Evolutionary conservation across 1,284 basidiomycete species (phyloP).

Genomic region (Microbotryum saponariae): DNA sequence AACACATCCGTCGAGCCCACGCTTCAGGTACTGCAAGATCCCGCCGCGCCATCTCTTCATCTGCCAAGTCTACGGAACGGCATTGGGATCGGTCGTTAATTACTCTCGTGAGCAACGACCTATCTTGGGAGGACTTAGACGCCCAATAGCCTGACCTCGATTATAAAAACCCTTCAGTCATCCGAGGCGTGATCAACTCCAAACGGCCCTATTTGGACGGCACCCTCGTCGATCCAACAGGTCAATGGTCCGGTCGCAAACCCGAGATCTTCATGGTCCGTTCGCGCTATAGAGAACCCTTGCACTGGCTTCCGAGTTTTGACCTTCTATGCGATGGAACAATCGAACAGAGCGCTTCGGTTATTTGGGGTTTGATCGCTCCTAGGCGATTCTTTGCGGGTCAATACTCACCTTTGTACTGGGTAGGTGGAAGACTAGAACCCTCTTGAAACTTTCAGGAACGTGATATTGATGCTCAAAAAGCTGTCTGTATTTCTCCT

Average conservation of each 20-base stretch:
- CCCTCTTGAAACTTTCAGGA: background rate
- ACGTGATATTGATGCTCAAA: background rate
- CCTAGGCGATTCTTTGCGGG: slow-evolving; percentile 43
- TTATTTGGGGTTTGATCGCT: slow-evolving; percentile 44
- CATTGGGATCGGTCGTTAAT: slow-evolving; percentile 40
- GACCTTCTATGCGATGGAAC: too few species aligned
- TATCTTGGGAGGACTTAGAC: slow-evolving; percentile 21
- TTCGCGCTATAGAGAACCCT: too few species aligned
- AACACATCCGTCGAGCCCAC: background rate
- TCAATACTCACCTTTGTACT: slow-evolving; percentile 35
- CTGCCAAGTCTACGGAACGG: slow-evolving; percentile 41
- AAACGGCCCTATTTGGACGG: slow-evolving; percentile 43
- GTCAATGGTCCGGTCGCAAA: slow-evolving; percentile 40
- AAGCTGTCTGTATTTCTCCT: background rate
- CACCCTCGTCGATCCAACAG: slow-evolving; percentile 40
- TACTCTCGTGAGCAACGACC: slow-evolving; percentile 21
- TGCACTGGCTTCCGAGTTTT: too few species aligned
- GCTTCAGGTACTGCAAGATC: slow-evolving; percentile 33
- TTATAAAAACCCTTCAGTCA: slow-evolving; percentile 10
- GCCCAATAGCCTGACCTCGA: slow-evolving; percentile 32
- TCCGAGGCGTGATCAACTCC: slow-evolving; percentile 33
- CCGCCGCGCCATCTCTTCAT: slow-evolving; percentile 43
- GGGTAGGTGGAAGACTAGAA: slow-evolving; percentile 7
- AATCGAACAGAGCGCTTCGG: slow-evolving; percentile 31
- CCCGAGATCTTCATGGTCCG: slow-evolving; percentile 27